phyloP scores from a whole-genome alignment of 768 basidiomycete species.

The Wakefieldia striispora region DNA sequence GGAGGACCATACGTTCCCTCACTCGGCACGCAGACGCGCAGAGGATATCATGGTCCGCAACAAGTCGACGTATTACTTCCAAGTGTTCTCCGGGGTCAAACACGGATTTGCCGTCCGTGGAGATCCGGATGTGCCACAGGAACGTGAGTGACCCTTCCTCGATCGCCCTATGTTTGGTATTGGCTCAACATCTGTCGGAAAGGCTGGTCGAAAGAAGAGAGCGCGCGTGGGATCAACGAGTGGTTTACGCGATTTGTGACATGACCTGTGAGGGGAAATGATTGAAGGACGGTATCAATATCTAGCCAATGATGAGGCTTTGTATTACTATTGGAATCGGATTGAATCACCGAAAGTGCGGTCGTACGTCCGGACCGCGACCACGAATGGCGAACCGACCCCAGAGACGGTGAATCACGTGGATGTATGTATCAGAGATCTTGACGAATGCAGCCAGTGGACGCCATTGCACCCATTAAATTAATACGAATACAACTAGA shows the following conservation, averaged over 20 bases:
- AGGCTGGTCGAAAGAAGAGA: slow-evolving; percentile 65
- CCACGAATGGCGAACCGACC: too few relatives aligned
- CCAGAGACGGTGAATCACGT: too few relatives aligned
- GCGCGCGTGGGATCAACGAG: slow-evolving; percentile 29
- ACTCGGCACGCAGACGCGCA: slow-evolving; percentile 47
- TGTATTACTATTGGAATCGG: too few relatives aligned
- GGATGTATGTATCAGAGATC: too few relatives aligned
- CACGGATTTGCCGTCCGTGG: slow-evolving; percentile 25
- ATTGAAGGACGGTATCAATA: too few relatives aligned
- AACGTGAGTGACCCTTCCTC: slow-evolving; percentile 14
- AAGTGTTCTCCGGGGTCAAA: slow-evolving; percentile 48
- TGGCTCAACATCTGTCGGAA: neutral
- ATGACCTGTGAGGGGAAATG: neutral
- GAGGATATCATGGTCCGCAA: slow-evolving; percentile 52
- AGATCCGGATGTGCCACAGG: slow-evolving; percentile 10
- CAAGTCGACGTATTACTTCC: slow-evolving; percentile 51
- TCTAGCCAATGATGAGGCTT: too few relatives aligned
- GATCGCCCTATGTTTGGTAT: neutral
- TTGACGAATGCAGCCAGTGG: too few relatives aligned
- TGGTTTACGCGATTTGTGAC: neutral
- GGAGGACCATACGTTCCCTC: slow-evolving; percentile 48
- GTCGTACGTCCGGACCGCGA: too few relatives aligned
- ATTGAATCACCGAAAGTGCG: too few relatives aligned
- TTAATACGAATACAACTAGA: too few relatives aligned
- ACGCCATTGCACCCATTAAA: too few relatives aligned